Percentiles rank a stretch among this genome's conserved stretches.
These are phyloP conservation scores for Penicillium sp. DNA, from an alignment of 2,329 filamentous ascomycete species.

Conservation along the genomic window DNA sequence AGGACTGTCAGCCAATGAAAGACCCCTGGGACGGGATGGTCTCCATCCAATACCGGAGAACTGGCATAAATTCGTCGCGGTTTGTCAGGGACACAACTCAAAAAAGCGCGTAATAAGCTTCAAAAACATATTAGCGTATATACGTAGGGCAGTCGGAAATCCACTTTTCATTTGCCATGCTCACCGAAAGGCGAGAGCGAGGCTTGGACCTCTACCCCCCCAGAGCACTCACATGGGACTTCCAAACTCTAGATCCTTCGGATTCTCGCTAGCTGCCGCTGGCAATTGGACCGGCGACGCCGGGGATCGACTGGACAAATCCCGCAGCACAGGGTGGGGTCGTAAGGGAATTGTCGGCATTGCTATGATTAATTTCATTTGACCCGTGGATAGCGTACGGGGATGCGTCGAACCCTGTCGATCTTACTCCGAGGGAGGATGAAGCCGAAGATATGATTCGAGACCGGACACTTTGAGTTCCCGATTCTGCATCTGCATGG, in stretches of 20 bases:
- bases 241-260: neutral
- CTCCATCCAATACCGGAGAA: neutral
- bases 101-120: constrained; percentile 15
- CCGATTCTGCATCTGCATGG: constrained; percentile 10
- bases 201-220: neutral
- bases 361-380: constrained; percentile 14
- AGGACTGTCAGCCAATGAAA: neutral
- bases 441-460: constrained; percentile 27
- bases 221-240: constrained; percentile 3
- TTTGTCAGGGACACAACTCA: constrained; percentile 1
- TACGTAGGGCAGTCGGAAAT: neutral
- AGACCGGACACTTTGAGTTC: neutral
- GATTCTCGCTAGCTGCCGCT: neutral
- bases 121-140: neutral
- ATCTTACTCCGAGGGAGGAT: constrained; percentile 15
- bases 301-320: constrained; percentile 21
- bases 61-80: neutral
- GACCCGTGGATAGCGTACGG: constrained; percentile 19
- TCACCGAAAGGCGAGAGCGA: constrained; percentile 1
- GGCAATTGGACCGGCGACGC: constrained; percentile 17
- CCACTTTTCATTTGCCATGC: neutral
- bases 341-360: constrained; percentile 4
- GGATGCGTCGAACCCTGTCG: constrained; percentile 28
- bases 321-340: constrained; percentile 3
- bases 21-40: neutral